These are phyloP conservation scores for Litchi chinensis DNA, from an alignment of 345 rosid species.

Conservation along the genomic window DNA sequence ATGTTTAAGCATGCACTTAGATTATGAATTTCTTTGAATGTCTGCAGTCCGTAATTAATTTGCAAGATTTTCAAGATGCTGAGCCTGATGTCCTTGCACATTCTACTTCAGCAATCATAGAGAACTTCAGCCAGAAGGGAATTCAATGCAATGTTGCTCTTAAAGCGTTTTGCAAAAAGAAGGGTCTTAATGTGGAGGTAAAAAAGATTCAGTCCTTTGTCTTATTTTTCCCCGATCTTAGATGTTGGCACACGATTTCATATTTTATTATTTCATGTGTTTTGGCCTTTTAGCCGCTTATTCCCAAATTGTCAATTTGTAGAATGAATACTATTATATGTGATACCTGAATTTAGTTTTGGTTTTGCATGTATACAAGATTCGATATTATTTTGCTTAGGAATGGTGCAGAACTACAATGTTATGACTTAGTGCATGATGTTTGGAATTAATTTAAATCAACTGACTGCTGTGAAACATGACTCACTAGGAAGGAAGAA, in stretches of 20 bases:
- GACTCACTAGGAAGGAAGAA: background rate
- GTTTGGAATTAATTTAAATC: background rate
- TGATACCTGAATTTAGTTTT: background rate
- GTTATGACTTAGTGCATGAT: background rate
- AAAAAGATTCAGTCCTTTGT: background rate
- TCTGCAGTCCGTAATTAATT: constrained; percentile 61
- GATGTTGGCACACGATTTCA: background rate
- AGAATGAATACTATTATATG: background rate
- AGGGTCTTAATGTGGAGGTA: constrained; percentile 84
- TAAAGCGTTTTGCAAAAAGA: constrained; percentile 89
- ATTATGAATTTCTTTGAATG: constrained; percentile 28
- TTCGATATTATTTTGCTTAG: background rate
- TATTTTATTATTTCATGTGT: background rate
- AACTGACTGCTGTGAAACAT: background rate
- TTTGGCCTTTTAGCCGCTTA: background rate
- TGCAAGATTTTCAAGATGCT: constrained; percentile 90
- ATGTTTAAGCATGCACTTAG: background rate
- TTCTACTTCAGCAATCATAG: constrained; percentile 67
- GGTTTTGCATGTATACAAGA: background rate
- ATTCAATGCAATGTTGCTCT: constrained; percentile 61
- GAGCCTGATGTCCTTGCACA: constrained; percentile 82
- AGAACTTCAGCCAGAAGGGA: constrained; percentile 65
- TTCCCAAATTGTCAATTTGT: background rate
- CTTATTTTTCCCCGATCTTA: background rate
- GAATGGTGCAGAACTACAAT: background rate